Evolutionary conservation across 163 green algal species (phyloP), one percentile per base, ranked within the genome.

Genomic region (Chlamydomonas reinhardtii): DNA sequence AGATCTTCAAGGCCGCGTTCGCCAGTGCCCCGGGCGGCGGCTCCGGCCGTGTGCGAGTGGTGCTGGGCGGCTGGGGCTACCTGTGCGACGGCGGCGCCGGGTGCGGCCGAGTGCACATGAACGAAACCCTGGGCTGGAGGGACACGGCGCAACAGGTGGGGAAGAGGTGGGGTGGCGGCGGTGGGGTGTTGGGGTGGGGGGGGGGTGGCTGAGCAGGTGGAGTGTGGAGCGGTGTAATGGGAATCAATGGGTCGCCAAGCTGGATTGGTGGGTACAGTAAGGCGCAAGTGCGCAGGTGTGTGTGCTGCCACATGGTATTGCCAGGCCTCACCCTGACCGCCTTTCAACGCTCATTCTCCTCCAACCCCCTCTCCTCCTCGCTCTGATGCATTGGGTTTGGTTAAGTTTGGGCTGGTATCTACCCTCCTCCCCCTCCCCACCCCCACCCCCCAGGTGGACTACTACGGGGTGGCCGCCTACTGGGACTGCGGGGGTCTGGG

Each of bases 401-500:
- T n/a, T n/a, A n/a, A n/a, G n/a, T n/a, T n/a, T n/a, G n/a, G n/a
- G n/a, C n/a, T n/a, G n/a, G n/a, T n/a, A n/a, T n/a, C n/a, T n/a
- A 17, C 48, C 19, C 59, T 65, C 59, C 59, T 20, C 27, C 62
- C 66, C 66, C 39, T 48, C 39, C 39, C 5, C n/a, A n/a, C 25
- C 14, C n/a, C 65, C 35, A 4, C n/a, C 31, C 31, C 66, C 66
- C 34, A 85, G 79, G 83, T 79, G 17, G 83, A 90, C 79, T 79
- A 69, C 20, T 76, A 83, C 20, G 88, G 74, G 3, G 74, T 91
- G 5, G 73, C 88, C 11, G 83, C 15, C 24, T 91, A 91, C 76
- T 90, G 85, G 72, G 77, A 85, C 83, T 91, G 88, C 66, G 83
- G 72, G 15, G 48, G 48, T 1, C 73, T 90, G 52, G 88, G 88